These are phyloP conservation scores for Teunomyces atbi DNA, from an alignment of 805 yeast genomes.

Conservation along the genomic window DNA sequence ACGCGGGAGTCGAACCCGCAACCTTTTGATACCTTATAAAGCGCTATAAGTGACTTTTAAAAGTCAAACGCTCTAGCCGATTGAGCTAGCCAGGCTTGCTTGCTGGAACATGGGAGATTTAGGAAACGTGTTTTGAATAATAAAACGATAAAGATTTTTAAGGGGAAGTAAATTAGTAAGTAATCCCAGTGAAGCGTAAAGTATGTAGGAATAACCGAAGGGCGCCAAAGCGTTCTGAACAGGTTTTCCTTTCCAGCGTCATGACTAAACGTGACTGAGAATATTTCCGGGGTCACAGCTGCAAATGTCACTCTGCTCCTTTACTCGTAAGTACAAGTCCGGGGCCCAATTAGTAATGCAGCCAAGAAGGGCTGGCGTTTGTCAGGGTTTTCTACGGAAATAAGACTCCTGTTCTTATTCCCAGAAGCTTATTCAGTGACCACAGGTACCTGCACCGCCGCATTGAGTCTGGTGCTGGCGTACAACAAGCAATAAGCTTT, in stretches of 20 bases:
- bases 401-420: neutral
- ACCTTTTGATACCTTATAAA: slow-evolving; percentile 7
- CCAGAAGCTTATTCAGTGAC: neutral
- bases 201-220: too few relatives aligned
- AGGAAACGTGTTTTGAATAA: neutral
- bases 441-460: neutral
- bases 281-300: neutral
- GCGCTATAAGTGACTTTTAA: slow-evolving; percentile 3
- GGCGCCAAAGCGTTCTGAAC: too few relatives aligned
- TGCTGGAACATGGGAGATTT: neutral
- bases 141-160: too few relatives aligned
- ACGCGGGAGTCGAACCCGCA: slow-evolving; percentile 9
- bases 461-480: neutral
- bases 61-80: slow-evolving; percentile 8
- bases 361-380: neutral
- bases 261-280: neutral
- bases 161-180: too few relatives aligned
- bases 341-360: neutral
- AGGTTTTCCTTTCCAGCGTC: too few relatives aligned
- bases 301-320: neutral
- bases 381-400: neutral
- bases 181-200: too few relatives aligned
- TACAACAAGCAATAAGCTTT: neutral
- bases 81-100: slow-evolving; percentile 8
- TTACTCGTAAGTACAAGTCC: slow-evolving; percentile 3